Conservation (phyloP, 352 stramenopile genomes). For the Phytophthora gonapodyides region DNA sequence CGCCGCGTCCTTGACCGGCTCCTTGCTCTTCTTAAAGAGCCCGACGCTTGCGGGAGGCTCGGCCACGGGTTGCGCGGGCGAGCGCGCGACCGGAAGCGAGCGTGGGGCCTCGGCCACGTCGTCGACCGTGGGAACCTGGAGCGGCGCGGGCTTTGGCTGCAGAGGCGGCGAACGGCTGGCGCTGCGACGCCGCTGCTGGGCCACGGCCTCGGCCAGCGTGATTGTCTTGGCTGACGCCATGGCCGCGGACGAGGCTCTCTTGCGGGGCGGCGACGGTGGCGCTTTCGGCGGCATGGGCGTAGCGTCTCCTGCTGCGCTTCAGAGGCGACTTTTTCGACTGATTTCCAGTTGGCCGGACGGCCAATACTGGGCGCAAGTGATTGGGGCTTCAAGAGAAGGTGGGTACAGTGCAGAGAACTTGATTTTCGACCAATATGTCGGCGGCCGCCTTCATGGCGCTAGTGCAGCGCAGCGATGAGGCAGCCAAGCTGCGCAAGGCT, state of each 20-base stretch:
- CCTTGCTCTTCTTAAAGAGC: slow-evolving; percentile 8
- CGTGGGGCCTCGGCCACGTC: slow-evolving; percentile 4
- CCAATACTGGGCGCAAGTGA: too few relatives aligned
- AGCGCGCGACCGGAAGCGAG: slow-evolving; percentile 13
- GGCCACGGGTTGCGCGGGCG: neutral
- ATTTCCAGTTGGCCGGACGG: too few relatives aligned
- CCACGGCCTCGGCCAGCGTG: slow-evolving; percentile 24
- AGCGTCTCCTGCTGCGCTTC: too few relatives aligned
- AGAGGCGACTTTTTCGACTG: too few relatives aligned
- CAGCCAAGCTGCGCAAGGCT: slow-evolving; percentile 41
- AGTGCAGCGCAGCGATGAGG: slow-evolving; percentile 54
- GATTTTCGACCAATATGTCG: slow-evolving; percentile 1
- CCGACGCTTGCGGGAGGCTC: slow-evolving; percentile 14
- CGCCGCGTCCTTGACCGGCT: slow-evolving; percentile 22
- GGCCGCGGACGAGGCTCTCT: slow-evolving; percentile 27
- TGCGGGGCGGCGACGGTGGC: neutral
- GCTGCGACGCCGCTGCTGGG: slow-evolving; percentile 14
- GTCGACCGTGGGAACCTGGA: neutral
- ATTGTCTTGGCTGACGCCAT: slow-evolving; percentile 26
- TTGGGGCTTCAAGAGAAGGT: too few relatives aligned
- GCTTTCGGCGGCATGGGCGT: neutral
- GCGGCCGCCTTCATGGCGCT: slow-evolving; percentile 54
- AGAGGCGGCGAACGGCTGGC: slow-evolving; percentile 3
- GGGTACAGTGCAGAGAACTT: too few relatives aligned
- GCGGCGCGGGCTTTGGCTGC: slow-evolving; percentile 3